A percentile compares a stretch with the other conserved stretches of the same genome.
Evolutionary conservation across 345 rosid genomes (phyloP).

Genomic region (Carallia pectinifolia): DNA sequence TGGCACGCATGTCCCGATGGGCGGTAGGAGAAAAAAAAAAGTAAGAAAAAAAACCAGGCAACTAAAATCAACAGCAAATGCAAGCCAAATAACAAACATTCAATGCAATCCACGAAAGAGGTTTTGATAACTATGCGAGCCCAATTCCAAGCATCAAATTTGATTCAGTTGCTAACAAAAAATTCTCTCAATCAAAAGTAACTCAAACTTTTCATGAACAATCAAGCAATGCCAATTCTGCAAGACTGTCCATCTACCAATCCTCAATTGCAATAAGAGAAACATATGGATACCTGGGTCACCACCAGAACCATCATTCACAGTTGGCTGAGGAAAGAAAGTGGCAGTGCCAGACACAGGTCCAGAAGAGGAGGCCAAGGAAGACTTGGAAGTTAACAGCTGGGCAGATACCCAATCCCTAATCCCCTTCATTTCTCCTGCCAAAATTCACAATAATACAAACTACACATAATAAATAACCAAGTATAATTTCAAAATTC

Average conservation of each 20-base stretch:
- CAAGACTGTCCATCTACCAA: too few species aligned
- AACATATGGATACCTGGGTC: conserved; percentile 41
- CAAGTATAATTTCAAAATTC: not conserved
- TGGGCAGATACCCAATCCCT: conserved; percentile 73
- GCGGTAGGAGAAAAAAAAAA: not conserved
- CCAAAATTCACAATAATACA: not conserved
- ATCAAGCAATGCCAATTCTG: too few species aligned
- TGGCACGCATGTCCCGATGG: not conserved
- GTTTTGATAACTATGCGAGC: not conserved
- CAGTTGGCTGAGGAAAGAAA: conserved; percentile 33
- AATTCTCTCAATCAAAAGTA: too few species aligned
- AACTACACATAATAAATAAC: not conserved
- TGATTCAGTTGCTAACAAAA: too few species aligned
- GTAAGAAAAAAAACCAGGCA: too few species aligned
- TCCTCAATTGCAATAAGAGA: not conserved
- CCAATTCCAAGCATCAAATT: too few species aligned
- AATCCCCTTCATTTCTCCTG: conserved; percentile 63
- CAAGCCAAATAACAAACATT: too few species aligned
- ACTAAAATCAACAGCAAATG: too few species aligned
- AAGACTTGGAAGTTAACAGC: conserved; percentile 39
- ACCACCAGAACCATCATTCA: conserved; percentile 31
- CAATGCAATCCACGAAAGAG: too few species aligned
- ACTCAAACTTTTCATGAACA: too few species aligned
- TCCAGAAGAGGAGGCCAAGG: conserved; percentile 60
- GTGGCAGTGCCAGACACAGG: conserved; percentile 51